Conservation (phyloP, 163 green algal genomes). For the Volvox carteri region DNA sequence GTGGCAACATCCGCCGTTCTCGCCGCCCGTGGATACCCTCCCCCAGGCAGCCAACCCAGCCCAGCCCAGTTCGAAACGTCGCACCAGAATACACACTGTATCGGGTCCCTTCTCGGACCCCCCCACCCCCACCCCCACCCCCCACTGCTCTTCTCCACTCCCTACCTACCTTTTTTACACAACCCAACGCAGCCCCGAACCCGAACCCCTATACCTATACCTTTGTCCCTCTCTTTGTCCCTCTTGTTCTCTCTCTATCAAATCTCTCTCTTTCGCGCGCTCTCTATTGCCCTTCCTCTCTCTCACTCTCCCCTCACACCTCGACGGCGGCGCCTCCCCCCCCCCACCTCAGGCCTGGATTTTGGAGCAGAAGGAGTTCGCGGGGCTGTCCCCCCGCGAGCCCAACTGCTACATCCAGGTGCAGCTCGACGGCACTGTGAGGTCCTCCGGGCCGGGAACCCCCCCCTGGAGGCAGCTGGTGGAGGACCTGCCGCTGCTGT, state of each 20-base stretch:
- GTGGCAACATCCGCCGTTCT: no score
- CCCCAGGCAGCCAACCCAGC: no score
- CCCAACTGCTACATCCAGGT: constrained; percentile 72
- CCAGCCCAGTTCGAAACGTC: no score
- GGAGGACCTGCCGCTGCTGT: constrained; percentile 81
- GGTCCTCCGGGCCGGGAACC: constrained; percentile 77
- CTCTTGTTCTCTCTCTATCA: neutral
- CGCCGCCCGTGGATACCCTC: no score
- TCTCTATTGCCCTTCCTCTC: neutral
- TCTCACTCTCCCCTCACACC: neutral
- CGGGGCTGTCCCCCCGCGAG: constrained; percentile 52
- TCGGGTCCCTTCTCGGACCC: no score
- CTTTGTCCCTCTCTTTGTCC: neutral
- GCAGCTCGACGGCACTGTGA: constrained; percentile 91
- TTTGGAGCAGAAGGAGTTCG: constrained; percentile 75
- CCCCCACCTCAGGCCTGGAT: constrained; percentile 73
- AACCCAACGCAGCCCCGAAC: neutral
- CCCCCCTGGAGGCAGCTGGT: constrained; percentile 85
- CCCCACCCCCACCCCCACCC: neutral
- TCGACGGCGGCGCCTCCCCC: neutral
- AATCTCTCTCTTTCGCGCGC: neutral
- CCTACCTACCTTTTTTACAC: neutral
- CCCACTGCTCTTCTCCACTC: neutral
- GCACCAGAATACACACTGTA: no score
- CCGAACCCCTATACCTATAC: no score